Evolutionary conservation across 306 rosid species (phyloP), one percentile per base, ranked within the genome.

Genomic region (Rosa multiflora): DNA sequence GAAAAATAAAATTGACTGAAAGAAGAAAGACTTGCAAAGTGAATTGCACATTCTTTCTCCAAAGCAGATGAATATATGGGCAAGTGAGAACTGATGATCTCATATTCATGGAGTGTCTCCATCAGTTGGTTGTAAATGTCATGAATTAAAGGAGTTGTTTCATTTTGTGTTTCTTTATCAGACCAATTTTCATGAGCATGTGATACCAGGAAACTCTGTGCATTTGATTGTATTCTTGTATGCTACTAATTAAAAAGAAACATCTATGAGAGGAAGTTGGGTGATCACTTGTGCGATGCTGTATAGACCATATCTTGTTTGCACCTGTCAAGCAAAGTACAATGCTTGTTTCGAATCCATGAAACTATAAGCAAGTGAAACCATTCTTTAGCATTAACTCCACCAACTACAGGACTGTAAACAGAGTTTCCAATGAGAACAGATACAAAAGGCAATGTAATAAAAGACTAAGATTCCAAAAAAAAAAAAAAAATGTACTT

Each of bases 281-380:
- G 18, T 32, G 37, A 32, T 2, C 37, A 32, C 37, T 32, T 32
- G 37, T 32, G 37, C 55, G 67, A 32, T 35, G 32, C 40, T 66
- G 18, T 67, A 51, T 23, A 10, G 76, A 82, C 87, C 83, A 80
- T 77, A 14, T 80, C 82, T 52, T 59, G 82, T 74, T 86, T 80
- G 86, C 86, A 86, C 51, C 10, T 62, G 29, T 78, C 81, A 35
- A 83, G 89, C 78, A 77, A 70, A 55, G 56, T 42, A 32, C 18
- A 40, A 21, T 49, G 80, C 67, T 74, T 83, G 49, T 77, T 84
- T 64, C 63, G 81, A 63, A 80, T 83, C 89, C 88, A 86, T 17
- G 2, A 47, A 51, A 20, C 39, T 61, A 83, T 86, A 76, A 80
- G 71, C 4, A 32, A 17, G 70, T 80, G 32, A 79, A 86, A 86